A percentile compares a stretch with the other conserved stretches of the same genome.
Evolutionary conservation across 2,329 filamentous ascomycete genomes (phyloP).

Genomic region (Reticulascus tulasneorum): DNA sequence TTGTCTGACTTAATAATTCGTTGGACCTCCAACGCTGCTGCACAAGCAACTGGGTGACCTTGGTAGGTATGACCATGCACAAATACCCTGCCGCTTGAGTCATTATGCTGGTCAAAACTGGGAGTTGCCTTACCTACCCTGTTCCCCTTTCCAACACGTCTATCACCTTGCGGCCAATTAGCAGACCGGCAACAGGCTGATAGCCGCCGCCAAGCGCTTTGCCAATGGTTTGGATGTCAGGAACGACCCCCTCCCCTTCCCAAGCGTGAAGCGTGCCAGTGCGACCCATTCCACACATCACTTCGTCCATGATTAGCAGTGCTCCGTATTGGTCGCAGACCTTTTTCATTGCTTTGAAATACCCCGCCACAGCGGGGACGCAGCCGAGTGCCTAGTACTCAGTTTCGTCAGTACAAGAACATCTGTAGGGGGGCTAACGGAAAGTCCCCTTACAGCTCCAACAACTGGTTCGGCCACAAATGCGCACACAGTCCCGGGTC

Average conservation of each 20-base stretch:
- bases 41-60: constrained; percentile 33
- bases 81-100: constrained; percentile 34
- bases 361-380: constrained; percentile 57
- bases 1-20: constrained; percentile 27
- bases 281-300: constrained; percentile 11
- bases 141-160: constrained; percentile 44
- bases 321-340: constrained; percentile 63
- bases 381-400: constrained; percentile 54
- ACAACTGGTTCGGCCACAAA: constrained; percentile 73
- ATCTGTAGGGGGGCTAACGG: no score
- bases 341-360: constrained; percentile 58
- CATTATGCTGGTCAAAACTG: background rate
- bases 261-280: constrained; percentile 8
- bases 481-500: constrained; percentile 63
- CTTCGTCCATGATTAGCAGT: constrained; percentile 61
- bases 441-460: constrained; percentile 53
- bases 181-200: constrained; percentile 48
- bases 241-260: constrained; percentile 26
- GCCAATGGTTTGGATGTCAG: constrained; percentile 56
- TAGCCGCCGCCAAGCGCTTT: constrained; percentile 57
- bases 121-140: constrained; percentile 15
- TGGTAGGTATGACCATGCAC: constrained; percentile 56
- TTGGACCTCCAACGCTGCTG: constrained; percentile 34
- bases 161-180: constrained; percentile 45
- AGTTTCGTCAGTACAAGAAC: background rate